Conservation (phyloP, 148 eudicot species). For the Rhododendron ferrugineum region DNA sequence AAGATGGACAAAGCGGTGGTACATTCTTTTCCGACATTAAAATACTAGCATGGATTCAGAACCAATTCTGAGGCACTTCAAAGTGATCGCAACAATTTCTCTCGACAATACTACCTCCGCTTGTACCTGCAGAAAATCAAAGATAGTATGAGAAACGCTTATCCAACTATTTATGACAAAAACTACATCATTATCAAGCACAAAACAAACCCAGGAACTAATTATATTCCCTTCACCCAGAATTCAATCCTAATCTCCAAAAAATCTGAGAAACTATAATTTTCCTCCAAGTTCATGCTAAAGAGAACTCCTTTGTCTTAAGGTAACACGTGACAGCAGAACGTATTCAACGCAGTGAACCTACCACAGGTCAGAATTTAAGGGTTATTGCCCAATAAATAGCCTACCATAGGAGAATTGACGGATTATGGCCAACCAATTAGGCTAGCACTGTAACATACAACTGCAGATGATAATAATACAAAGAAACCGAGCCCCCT, state of each 20-base stretch:
- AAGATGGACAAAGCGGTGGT: background rate
- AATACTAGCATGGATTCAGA: background rate
- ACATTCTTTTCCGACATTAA: background rate
- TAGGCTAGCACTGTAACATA: background rate
- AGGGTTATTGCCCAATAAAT: background rate
- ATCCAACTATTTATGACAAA: background rate
- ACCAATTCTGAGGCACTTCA: background rate
- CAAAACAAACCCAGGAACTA: background rate
- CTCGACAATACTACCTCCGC: slow-evolving; percentile 5
- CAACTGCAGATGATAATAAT: background rate
- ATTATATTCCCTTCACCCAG: background rate
- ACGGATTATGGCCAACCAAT: background rate
- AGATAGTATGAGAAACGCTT: background rate
- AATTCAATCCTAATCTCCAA: background rate
- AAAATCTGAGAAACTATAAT: background rate
- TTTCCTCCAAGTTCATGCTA: background rate
- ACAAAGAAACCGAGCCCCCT: background rate
- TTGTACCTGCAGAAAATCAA: slow-evolving; percentile 7
- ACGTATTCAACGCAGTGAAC: background rate
- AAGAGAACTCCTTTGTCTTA: background rate
- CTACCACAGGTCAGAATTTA: background rate
- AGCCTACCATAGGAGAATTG: background rate
- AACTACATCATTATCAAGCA: background rate
- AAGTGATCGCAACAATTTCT: background rate
- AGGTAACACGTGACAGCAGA: background rate